Conservation (phyloP, 2,329 filamentous ascomycete genomes). For the Septoria petroselini region DNA sequence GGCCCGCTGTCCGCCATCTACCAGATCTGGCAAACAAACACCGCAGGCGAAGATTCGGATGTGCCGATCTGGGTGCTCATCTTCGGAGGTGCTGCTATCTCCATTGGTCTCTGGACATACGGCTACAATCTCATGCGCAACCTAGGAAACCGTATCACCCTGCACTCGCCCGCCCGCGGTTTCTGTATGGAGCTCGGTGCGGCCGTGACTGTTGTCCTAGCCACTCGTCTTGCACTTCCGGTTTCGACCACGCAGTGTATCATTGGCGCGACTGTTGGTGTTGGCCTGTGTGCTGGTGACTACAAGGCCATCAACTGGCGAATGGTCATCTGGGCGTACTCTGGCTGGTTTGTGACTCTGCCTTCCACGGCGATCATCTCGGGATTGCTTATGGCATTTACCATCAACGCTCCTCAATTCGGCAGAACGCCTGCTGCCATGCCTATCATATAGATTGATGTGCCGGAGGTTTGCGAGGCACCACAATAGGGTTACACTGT, state of each 20-base stretch:
- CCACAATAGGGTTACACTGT: too few species aligned
- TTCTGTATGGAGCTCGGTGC: conserved; percentile 60
- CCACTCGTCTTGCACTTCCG: conserved; percentile 59
- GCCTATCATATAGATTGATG: background rate
- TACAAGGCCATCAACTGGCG: conserved; percentile 60
- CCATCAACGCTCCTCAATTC: conserved; percentile 20
- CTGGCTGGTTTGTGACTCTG: conserved; percentile 60
- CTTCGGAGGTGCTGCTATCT: conserved; percentile 52
- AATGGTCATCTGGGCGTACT: conserved; percentile 59
- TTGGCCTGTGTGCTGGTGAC: conserved; percentile 58
- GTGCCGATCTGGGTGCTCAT: conserved; percentile 61
- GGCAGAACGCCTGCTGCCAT: conserved; percentile 4
- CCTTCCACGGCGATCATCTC: conserved; percentile 55
- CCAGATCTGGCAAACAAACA: conserved; percentile 54
- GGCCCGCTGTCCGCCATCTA: conserved; percentile 61
- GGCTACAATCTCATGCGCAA: conserved; percentile 63
- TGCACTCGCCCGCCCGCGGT: conserved; percentile 59
- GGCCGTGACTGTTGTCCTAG: conserved; percentile 60
- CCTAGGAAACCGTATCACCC: conserved; percentile 58
- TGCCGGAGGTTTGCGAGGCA: background rate
- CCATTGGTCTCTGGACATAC: conserved; percentile 58
- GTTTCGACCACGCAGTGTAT: conserved; percentile 64
- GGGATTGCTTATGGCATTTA: conserved; percentile 59
- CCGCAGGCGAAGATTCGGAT: conserved; percentile 45
- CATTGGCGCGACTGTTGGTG: conserved; percentile 59